Percentiles rank a stretch among this genome's conserved stretches.
phyloP scores from a whole-genome alignment of 2,329 filamentous ascomycete species.

The Colletotrichum nymphaeae region DNA sequence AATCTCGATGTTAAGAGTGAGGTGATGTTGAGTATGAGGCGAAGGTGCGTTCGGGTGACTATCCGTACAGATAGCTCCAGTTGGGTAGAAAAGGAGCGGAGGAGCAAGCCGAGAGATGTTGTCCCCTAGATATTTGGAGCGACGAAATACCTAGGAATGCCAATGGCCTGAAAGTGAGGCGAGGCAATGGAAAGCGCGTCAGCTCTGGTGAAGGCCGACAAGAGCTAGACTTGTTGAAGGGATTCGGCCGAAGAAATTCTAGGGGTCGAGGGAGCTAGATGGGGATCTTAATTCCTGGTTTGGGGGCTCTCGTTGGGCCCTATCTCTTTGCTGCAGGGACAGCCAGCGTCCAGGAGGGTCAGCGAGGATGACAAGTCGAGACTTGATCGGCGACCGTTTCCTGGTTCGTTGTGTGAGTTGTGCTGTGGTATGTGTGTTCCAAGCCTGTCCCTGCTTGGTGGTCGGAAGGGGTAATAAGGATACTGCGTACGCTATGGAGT shows the following conservation, averaged over 20 bases:
- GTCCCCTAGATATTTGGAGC: not conserved
- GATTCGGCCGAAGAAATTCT: conserved; percentile 1
- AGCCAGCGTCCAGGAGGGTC: not conserved
- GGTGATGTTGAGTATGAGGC: not conserved
- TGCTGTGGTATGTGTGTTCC: not conserved
- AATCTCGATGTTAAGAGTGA: not conserved
- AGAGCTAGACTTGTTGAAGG: conserved; percentile 24
- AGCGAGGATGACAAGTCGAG: not conserved
- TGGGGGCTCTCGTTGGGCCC: not conserved
- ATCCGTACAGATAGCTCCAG: not conserved
- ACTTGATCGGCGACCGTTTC: not conserved
- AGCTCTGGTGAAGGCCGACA: not conserved
- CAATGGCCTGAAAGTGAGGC: not conserved
- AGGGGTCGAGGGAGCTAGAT: conserved; percentile 8
- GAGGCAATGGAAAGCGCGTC: not conserved
- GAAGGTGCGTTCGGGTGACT: not conserved
- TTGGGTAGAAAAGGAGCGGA: not conserved
- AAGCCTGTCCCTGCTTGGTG: not conserved
- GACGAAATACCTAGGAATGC: not conserved
- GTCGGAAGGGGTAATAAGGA: not conserved
- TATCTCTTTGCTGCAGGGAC: conserved; percentile 7
- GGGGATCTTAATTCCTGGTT: conserved; percentile 3
- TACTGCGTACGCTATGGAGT: no score
- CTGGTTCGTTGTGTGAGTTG: not conserved
- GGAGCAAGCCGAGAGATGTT: no score